Evolutionary conservation across 345 rosid species (phyloP).

Genomic region (Gossypium australe): DNA sequence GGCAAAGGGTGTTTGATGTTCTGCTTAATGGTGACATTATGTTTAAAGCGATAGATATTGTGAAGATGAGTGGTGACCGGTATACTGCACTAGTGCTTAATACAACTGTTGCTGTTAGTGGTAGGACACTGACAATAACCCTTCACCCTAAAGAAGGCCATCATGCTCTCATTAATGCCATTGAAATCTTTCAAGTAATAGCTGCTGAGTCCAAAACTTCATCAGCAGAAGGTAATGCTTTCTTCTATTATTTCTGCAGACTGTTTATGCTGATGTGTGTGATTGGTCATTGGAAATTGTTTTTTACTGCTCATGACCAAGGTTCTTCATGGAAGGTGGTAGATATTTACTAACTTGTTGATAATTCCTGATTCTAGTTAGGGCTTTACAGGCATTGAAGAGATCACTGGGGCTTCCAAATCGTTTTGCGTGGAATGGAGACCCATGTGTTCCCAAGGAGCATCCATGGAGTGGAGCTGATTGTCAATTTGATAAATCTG

Average conservation of each 20-base stretch:
- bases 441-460: constrained; percentile 99
- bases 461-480: constrained; percentile 99
- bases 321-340: constrained; percentile 2
- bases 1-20: constrained; percentile 77
- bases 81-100: constrained; percentile 79
- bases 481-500: constrained; percentile 62
- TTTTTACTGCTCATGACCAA: not conserved
- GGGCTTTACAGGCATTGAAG: constrained; percentile 66
- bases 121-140: constrained; percentile 69
- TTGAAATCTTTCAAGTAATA: constrained; percentile 83
- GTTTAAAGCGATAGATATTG: constrained; percentile 57
- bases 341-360: constrained; percentile 16
- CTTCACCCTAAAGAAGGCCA: constrained; percentile 60
- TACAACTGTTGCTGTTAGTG: constrained; percentile 65
- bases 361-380: constrained; percentile 43
- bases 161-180: constrained; percentile 76
- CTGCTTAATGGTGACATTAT: constrained; percentile 58
- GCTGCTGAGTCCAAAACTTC: constrained; percentile 64
- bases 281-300: not conserved
- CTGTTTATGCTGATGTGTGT: not conserved
- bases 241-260: not conserved
- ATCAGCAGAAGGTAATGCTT: constrained; percentile 65
- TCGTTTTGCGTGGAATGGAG: constrained; percentile 98
- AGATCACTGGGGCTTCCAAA: constrained; percentile 73
- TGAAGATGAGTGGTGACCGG: constrained; percentile 59